A percentile compares a stretch with the other conserved stretches of the same genome.
Evolutionary conservation across 2,329 filamentous ascomycete species (phyloP).

Genomic region (Orbilia brochopaga): DNA sequence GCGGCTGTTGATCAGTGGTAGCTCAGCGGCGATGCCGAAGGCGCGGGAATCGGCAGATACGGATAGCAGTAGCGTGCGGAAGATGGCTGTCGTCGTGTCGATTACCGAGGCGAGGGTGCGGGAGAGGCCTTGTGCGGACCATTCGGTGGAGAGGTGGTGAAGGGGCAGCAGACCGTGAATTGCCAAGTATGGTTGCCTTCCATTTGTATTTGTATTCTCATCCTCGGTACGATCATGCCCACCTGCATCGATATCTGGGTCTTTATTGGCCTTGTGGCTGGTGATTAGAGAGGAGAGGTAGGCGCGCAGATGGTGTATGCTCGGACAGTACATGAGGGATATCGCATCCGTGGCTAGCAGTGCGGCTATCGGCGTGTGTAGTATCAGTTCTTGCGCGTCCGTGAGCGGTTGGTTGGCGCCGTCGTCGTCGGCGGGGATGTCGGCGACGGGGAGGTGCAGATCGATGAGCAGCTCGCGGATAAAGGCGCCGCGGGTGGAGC

Average conservation of each 20-base stretch:
- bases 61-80: slow-evolving; percentile 16
- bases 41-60: slow-evolving; percentile 18
- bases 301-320: slow-evolving; percentile 40
- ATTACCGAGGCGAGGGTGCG: slow-evolving; percentile 27
- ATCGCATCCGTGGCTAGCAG: slow-evolving; percentile 28
- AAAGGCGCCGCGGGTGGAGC: slow-evolving; percentile 35
- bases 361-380: slow-evolving; percentile 27
- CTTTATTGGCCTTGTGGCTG: background rate
- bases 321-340: slow-evolving; percentile 41
- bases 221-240: no score
- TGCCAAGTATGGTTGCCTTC: slow-evolving; percentile 20
- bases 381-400: slow-evolving; percentile 15
- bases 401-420: slow-evolving; percentile 1
- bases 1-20: slow-evolving; percentile 35
- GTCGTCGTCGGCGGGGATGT: slow-evolving; percentile 13
- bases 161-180: slow-evolving; percentile 33
- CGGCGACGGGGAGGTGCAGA: slow-evolving; percentile 15
- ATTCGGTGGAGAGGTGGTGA: slow-evolving; percentile 43
- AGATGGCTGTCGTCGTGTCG: slow-evolving; percentile 7
- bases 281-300: slow-evolving; percentile 33
- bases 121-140: slow-evolving; percentile 43
- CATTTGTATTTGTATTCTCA: background rate
- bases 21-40: slow-evolving; percentile 26
- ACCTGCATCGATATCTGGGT: no score
- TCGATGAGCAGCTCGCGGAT: slow-evolving; percentile 40